Evolutionary conservation across 1,284 basidiomycete species (phyloP).

Genomic region (Ustilago shanxiensis): DNA sequence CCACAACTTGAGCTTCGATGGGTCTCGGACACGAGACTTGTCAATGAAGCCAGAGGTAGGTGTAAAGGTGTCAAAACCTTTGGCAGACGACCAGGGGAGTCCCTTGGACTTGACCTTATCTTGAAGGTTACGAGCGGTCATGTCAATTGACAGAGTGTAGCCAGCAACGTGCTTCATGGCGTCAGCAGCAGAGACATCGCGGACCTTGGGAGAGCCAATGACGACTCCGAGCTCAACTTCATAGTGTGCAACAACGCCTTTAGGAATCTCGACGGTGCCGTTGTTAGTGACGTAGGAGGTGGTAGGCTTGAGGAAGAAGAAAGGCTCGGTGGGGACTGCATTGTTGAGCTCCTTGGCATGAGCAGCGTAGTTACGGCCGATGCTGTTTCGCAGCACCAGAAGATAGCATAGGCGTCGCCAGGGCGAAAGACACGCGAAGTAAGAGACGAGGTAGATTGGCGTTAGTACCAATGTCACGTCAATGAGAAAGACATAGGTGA

Average conservation of each 20-base stretch:
- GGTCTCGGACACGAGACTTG: slow-evolving; percentile 78
- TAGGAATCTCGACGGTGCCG: slow-evolving; percentile 86
- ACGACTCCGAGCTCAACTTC: slow-evolving; percentile 99
- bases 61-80: slow-evolving; percentile 90
- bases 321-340: slow-evolving; percentile 89
- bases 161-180: slow-evolving; percentile 87
- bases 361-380: slow-evolving; percentile 74
- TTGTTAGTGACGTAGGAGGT: slow-evolving; percentile 83
- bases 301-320: slow-evolving; percentile 98
- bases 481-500: not conserved
- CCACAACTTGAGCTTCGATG: slow-evolving; percentile 80
- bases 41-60: slow-evolving; percentile 84
- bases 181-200: slow-evolving; percentile 81
- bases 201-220: slow-evolving; percentile 82
- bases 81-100: slow-evolving; percentile 92
- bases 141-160: slow-evolving; percentile 92
- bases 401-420: not conserved
- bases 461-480: not conserved
- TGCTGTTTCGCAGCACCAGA: slow-evolving; percentile 44
- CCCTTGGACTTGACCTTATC: slow-evolving; percentile 91
- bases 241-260: slow-evolving; percentile 85
- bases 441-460: not conserved
- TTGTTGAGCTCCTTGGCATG: slow-evolving; percentile 94
- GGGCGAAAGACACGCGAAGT: too few relatives aligned
- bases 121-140: slow-evolving; percentile 96